phyloP scores from a whole-genome alignment of 2,329 filamentous ascomycete species.

The Colletotrichum camelliae region DNA sequence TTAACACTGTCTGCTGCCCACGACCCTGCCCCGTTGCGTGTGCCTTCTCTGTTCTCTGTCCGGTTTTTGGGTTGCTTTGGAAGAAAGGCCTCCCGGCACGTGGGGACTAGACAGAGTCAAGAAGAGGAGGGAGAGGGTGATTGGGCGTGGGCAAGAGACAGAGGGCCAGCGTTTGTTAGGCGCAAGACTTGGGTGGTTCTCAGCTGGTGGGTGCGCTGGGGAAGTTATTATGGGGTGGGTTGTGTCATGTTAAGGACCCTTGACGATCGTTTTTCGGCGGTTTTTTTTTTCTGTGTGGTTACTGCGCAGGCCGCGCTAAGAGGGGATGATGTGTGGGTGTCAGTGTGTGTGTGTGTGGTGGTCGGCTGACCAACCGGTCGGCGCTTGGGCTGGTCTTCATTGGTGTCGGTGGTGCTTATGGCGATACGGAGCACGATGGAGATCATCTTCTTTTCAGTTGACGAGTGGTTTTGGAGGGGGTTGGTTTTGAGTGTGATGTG shows the following conservation, averaged over 20 bases:
- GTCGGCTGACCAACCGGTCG: neutral
- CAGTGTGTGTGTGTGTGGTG: neutral
- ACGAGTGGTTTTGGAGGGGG: neutral
- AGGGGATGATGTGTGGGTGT: neutral
- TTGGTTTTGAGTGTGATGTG: neutral
- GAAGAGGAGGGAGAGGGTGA: neutral
- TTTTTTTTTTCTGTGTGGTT: neutral
- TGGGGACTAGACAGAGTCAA: neutral
- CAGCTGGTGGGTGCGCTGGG: constrained; percentile 14
- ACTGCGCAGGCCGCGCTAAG: neutral
- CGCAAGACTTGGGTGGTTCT: neutral
- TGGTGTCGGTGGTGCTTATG: neutral
- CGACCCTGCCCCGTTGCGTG: neutral
- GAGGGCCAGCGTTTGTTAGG: neutral
- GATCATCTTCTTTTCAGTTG: neutral
- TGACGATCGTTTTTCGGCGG: constrained; percentile 9
- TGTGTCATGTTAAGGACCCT: constrained; percentile 17
- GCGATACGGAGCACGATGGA: neutral
- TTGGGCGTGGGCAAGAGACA: neutral
- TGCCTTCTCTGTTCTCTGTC: neutral
- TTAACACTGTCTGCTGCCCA: neutral
- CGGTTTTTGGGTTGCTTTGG: neutral
- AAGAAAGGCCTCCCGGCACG: neutral
- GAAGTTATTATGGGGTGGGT: neutral
- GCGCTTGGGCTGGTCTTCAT: neutral